phyloP scores from a whole-genome alignment of 805 yeast genomes.

The Alloascoidea hylecoeti region DNA sequence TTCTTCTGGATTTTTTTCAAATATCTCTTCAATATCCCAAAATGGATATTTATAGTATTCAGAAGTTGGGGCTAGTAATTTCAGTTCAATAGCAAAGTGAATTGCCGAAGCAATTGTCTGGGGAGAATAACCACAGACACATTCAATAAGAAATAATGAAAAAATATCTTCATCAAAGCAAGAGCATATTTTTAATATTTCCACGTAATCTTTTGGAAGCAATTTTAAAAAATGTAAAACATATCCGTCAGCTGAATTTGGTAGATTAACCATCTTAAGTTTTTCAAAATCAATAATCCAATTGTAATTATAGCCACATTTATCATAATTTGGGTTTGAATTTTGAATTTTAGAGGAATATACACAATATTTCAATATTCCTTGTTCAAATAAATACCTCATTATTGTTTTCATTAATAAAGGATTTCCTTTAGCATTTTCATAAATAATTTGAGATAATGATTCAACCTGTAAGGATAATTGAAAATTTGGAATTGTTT shows the following conservation, averaged over 20 bases:
- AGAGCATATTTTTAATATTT: slow-evolving; percentile 25
- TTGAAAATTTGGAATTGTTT: slow-evolving; percentile 5
- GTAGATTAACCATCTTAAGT: slow-evolving; percentile 4
- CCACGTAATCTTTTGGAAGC: slow-evolving; percentile 13
- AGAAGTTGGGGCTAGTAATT: slow-evolving; percentile 23
- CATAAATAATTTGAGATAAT: slow-evolving; percentile 10
- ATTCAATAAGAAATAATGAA: slow-evolving; percentile 25
- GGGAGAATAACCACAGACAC: slow-evolving; percentile 19
- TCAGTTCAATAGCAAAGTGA: slow-evolving; percentile 18
- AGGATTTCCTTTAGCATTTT: slow-evolving; percentile 13
- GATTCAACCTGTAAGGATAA: slow-evolving; percentile 8
- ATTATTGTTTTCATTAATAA: slow-evolving; percentile 8
- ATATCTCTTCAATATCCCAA: slow-evolving; percentile 18
- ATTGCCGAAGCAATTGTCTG: slow-evolving; percentile 20
- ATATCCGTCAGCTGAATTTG: slow-evolving; percentile 7
- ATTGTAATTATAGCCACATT: too few relatives aligned
- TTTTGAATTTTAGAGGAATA: too few relatives aligned
- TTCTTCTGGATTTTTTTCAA: slow-evolving; percentile 14
- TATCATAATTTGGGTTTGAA: too few relatives aligned
- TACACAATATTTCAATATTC: slow-evolving; percentile 6
- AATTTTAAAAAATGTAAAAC: slow-evolving; percentile 10
- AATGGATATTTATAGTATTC: slow-evolving; percentile 34
- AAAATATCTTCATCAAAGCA: slow-evolving; percentile 23
- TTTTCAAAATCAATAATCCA: slow-evolving; percentile 12
- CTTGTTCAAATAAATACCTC: slow-evolving; percentile 6